Base-by-base conservation (phyloP, 768 basidiomycete genomes). In the Suillus discolor region DNA sequence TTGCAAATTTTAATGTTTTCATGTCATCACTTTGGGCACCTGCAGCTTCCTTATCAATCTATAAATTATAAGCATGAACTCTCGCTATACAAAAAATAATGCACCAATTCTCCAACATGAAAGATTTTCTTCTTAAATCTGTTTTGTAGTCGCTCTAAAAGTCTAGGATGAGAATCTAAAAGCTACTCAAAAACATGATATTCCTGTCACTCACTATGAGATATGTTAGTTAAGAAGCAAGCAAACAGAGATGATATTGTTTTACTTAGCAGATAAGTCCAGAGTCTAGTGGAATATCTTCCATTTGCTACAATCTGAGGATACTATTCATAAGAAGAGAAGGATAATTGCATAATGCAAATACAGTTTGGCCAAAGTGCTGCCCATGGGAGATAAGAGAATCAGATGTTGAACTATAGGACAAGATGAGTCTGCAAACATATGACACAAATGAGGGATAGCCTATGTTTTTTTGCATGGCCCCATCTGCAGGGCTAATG, bases 351-450 rank as follows among this genome's bases (percentile, higher is more conserved):
- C 70, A 72, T 6, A 71, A 55, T 0, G 65, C 60, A n/a, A 66
- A 65, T 16, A 68, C 61, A 3, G 71, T 71, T 47, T 62, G 34
- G 4, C 70, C 69, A 49, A 72, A 71, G 65, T 72, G 71, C 2
- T 62, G 63, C 3, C 71, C 69, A 41, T 69, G 66, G 44, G 66
- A 64, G 25, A 66, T 61, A 25, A 72, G 61, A 20, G 71, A 70
- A 62, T 72, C 67, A 3, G 70, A 66, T 31, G n/a, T 12, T 2
- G 39, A 59, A 3, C 70, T 68, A 23, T 57, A n/a, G 1, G 12
- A 39, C 45, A 25, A 13, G 57, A 36, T 59, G 41, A n/a, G 20
- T 12, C 16, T 39, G 41, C 12, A 39, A 41, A 41, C 41, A 41
- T 41, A 6, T 42, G 41, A 42, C 9, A 18, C 6, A 39, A 16